Evolutionary conservation across 2,329 filamentous ascomycete species (phyloP).

Genomic region (Penicillium sp.): DNA sequence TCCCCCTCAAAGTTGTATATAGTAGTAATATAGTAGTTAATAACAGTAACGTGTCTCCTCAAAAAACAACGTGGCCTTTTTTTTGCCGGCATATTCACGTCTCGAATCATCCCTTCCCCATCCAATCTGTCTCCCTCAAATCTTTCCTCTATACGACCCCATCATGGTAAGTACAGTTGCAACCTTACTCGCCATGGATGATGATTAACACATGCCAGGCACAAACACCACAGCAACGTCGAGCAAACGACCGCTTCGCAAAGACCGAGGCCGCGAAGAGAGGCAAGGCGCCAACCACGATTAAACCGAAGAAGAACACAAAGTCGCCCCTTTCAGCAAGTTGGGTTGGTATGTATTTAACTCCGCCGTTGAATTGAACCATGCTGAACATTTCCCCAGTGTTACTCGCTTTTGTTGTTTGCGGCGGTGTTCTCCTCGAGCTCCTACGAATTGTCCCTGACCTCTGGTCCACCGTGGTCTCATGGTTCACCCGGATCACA

Average conservation of each 20-base stretch:
- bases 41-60: neutral
- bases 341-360: conserved; percentile 58
- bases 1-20: neutral
- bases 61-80: conserved; percentile 18
- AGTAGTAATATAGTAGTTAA: too few species aligned
- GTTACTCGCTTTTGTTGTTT: conserved; percentile 62
- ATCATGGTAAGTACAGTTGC: neutral
- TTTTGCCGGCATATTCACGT: conserved; percentile 8
- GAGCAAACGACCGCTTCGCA: conserved; percentile 63
- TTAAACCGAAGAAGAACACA: conserved; percentile 50
- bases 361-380: neutral
- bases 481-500: conserved; percentile 29
- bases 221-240: conserved; percentile 66
- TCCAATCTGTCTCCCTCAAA: neutral
- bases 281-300: conserved; percentile 51
- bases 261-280: conserved; percentile 60
- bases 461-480: conserved; percentile 39
- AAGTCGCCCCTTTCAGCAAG: conserved; percentile 56
- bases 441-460: conserved; percentile 49
- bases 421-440: conserved; percentile 61
- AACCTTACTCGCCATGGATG: neutral
- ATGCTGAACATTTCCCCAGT: conserved; percentile 43
- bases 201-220: conserved; percentile 41
- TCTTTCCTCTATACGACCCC: neutral
- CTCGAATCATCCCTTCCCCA: neutral